A percentile compares a stretch with the other conserved stretches of the same genome.
Evolutionary conservation across 177 flowering plant species (phyloP).

Genomic region (Vitis hybrid): DNA sequence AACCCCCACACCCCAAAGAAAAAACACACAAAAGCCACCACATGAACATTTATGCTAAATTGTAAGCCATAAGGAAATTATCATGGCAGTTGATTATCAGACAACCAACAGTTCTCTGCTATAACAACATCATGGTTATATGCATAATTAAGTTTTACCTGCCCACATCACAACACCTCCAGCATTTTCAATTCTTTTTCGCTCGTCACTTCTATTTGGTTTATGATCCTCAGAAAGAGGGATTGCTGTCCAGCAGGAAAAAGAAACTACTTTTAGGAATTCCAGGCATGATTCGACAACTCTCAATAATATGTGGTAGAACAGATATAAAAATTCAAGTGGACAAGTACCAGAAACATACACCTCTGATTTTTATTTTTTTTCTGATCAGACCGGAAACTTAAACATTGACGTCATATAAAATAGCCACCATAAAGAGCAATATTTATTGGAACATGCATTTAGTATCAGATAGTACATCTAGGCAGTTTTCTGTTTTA

Average conservation of each 20-base stretch:
- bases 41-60: background rate
- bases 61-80: background rate
- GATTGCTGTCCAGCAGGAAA: slow-evolving; percentile 55
- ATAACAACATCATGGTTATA: background rate
- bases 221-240: slow-evolving; percentile 98
- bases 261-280: slow-evolving; percentile 4
- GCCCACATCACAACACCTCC: slow-evolving; percentile 99
- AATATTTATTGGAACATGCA: too few species aligned
- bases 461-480: too few species aligned
- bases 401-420: too few species aligned
- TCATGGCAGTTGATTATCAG: background rate
- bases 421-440: too few species aligned
- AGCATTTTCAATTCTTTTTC: slow-evolving; percentile 96
- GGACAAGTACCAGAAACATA: too few species aligned
- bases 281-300: background rate
- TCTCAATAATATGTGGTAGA: background rate
- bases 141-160: slow-evolving; percentile 42
- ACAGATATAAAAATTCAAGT: too few species aligned
- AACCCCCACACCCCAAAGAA: too few species aligned
- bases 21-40: too few species aligned
- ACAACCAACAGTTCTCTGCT: background rate
- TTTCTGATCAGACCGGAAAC: too few species aligned
- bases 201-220: slow-evolving; percentile 93
- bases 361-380: too few species aligned
- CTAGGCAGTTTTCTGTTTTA: too few species aligned